Conservation (phyloP, 1,284 basidiomycete species). For the Leccinum subrobustum region DNA sequence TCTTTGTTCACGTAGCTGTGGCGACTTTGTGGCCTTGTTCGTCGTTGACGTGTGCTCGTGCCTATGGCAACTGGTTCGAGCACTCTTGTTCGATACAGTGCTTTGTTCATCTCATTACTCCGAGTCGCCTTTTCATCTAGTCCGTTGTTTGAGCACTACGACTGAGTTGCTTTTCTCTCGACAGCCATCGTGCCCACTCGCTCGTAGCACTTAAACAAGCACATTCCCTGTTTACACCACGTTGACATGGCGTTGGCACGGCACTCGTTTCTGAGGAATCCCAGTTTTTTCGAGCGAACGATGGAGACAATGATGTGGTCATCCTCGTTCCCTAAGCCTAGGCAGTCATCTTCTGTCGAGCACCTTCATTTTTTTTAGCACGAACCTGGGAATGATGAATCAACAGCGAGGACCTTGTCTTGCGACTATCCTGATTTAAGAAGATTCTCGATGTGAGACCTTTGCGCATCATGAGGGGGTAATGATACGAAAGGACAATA, state of each 20-base stretch:
- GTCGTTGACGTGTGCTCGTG: not conserved
- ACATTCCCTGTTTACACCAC: too few relatives aligned
- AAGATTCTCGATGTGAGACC: slow-evolving; percentile 46
- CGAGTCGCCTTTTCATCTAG: not conserved
- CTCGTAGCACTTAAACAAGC: too few relatives aligned
- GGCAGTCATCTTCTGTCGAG: slow-evolving; percentile 18
- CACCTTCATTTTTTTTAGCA: slow-evolving; percentile 20
- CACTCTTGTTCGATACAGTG: not conserved
- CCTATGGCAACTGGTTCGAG: not conserved
- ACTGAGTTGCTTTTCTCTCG: not conserved
- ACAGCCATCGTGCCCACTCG: not conserved
- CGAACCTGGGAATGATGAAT: slow-evolving; percentile 48
- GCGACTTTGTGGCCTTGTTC: not conserved
- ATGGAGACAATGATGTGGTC: slow-evolving; percentile 63
- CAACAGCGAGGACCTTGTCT: slow-evolving; percentile 62
- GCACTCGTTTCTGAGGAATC: slow-evolving; percentile 46
- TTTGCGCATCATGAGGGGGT: slow-evolving; percentile 61
- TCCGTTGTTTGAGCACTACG: not conserved
- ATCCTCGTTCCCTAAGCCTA: slow-evolving; percentile 33
- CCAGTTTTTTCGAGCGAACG: slow-evolving; percentile 45
- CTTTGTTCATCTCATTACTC: not conserved
- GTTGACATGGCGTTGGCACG: too few relatives aligned
- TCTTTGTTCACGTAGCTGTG: not conserved
- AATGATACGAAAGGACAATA: slow-evolving; percentile 28
- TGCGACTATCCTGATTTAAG: slow-evolving; percentile 48